A percentile compares a stretch with the other conserved stretches of the same genome.
Conservation (phyloP, 2,329 filamentous ascomycete genomes). For the Trichoderma atrobrunneum region DNA sequence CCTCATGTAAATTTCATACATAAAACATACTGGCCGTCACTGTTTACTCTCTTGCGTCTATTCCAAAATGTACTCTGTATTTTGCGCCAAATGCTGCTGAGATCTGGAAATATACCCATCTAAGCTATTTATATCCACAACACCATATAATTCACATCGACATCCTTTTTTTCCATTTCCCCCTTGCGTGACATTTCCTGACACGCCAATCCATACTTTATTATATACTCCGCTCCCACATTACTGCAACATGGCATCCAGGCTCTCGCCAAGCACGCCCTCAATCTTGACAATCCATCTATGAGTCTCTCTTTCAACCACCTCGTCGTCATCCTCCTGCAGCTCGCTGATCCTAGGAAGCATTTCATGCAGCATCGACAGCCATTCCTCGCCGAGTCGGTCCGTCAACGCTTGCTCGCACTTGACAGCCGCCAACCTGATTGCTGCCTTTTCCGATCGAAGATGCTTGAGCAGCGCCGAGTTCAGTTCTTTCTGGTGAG, state of each 20-base stretch:
- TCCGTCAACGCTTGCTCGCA: conserved; percentile 78
- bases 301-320: conserved; percentile 84
- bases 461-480: conserved; percentile 72
- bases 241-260: conserved; percentile 89
- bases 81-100: conserved; percentile 6
- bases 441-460: conserved; percentile 66
- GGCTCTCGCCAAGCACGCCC: conserved; percentile 79
- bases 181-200: neutral
- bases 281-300: conserved; percentile 91
- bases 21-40: neutral
- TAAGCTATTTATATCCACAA: neutral
- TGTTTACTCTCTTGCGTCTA: neutral
- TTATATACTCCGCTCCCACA: conserved; percentile 23
- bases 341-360: conserved; percentile 92
- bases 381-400: conserved; percentile 86
- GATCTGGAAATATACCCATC: neutral
- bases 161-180: neutral
- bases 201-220: neutral
- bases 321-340: conserved; percentile 94
- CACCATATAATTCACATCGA: neutral
- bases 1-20: neutral
- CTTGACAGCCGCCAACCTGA: conserved; percentile 78
- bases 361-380: conserved; percentile 89
- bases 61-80: neutral
- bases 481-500: conserved; percentile 91